Conservation (phyloP, 768 basidiomycete species). For the Rhizopogon roseolus region DNA sequence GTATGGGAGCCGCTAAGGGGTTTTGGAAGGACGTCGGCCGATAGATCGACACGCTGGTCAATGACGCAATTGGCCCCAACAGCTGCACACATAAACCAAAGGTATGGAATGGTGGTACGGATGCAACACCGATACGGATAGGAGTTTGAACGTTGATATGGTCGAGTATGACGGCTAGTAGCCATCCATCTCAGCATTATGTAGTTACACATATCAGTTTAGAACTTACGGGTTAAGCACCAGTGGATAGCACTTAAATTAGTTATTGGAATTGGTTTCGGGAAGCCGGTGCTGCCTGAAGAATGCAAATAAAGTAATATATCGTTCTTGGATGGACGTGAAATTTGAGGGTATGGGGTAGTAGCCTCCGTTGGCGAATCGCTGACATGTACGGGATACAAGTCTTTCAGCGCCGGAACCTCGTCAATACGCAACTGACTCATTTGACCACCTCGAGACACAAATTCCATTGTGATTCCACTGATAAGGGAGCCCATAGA, state of each 20-base stretch:
- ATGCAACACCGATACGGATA: conserved; percentile 4
- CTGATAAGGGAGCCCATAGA: conserved; percentile 26
- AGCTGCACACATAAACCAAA: conserved; percentile 16
- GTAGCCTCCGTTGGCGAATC: conserved; percentile 1
- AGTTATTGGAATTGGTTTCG: conserved; percentile 36
- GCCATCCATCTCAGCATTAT: not conserved
- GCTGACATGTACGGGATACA: conserved; percentile 7
- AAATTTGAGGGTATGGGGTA: conserved; percentile 6
- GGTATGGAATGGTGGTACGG: conserved; percentile 19
- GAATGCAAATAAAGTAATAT: conserved; percentile 39
- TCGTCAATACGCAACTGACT: conserved; percentile 11
- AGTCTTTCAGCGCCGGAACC: conserved; percentile 6
- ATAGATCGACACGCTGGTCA: conserved; percentile 11
- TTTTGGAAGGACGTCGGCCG: conserved; percentile 14
- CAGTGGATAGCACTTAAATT: conserved; percentile 27
- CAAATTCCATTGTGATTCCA: conserved; percentile 19
- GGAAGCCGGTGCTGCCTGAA: conserved; percentile 45
- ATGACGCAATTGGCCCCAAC: conserved; percentile 5
- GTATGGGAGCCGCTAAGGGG: conserved; percentile 11
- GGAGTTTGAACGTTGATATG: conserved; percentile 4
- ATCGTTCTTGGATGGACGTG: conserved; percentile 8
- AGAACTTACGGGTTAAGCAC: conserved; percentile 28
- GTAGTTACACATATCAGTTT: no score
- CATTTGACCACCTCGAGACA: not conserved
- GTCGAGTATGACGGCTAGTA: conserved; percentile 6